Conservation (phyloP, 495 filamentous ascomycete genomes). For the Haplographium delicatum region DNA sequence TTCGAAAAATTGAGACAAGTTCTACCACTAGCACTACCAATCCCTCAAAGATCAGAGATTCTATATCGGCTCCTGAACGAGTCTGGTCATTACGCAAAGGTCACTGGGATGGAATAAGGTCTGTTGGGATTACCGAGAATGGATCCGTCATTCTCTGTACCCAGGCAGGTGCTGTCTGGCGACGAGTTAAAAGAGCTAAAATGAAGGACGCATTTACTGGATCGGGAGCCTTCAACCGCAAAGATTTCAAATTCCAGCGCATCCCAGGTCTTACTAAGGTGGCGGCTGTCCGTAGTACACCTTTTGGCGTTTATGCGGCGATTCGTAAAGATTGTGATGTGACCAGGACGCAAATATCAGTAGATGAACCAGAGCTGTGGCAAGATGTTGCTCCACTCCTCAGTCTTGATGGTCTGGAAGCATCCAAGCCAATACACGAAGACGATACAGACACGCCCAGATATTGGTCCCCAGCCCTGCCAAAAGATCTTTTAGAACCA, state of each 20-base stretch:
- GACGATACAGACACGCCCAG: slow-evolving; percentile 10
- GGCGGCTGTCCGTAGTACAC: slow-evolving; percentile 75
- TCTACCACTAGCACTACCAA: slow-evolving; percentile 74
- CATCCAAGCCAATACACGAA: slow-evolving; percentile 23
- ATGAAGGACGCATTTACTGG: slow-evolving; percentile 61
- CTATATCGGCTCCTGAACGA: slow-evolving; percentile 62
- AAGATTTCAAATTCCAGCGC: slow-evolving; percentile 89
- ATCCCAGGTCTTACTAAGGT: slow-evolving; percentile 83
- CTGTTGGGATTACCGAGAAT: slow-evolving; percentile 85
- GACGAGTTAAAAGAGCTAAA: slow-evolving; percentile 71
- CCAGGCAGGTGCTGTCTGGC: slow-evolving; percentile 87
- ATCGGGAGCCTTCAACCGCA: slow-evolving; percentile 49
- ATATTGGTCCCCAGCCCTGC: slow-evolving; percentile 15
- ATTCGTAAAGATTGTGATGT: slow-evolving; percentile 82
- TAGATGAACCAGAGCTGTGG: slow-evolving; percentile 64
- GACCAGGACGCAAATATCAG: slow-evolving; percentile 63
- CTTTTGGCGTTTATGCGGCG: slow-evolving; percentile 83
- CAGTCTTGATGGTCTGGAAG: slow-evolving; percentile 47
- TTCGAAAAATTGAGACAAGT: slow-evolving; percentile 57
- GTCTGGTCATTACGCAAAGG: slow-evolving; percentile 79
- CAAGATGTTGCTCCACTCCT: slow-evolving; percentile 66
- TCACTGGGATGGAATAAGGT: slow-evolving; percentile 75
- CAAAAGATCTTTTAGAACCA: slow-evolving; percentile 14
- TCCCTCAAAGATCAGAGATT: slow-evolving; percentile 72
- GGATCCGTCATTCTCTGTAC: slow-evolving; percentile 95